Percentiles rank a stretch among this genome's conserved stretches.
phyloP scores from a whole-genome alignment of 106 monocot species.

The Dendrobium officinale region DNA sequence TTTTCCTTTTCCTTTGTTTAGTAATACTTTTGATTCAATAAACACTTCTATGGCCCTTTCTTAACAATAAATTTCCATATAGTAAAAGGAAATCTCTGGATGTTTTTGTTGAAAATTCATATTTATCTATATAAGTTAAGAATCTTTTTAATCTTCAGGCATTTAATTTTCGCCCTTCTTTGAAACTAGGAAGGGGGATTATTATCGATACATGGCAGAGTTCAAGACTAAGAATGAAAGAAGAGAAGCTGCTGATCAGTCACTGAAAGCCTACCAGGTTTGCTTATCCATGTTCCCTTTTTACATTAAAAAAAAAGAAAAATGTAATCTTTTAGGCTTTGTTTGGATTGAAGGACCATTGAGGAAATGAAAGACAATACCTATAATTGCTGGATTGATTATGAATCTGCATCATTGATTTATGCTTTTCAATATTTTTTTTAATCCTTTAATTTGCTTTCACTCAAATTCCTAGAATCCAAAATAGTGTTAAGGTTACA shows the following conservation, averaged over 20 bases:
- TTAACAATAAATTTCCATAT: neutral
- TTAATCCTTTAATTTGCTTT: neutral
- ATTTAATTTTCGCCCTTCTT: neutral
- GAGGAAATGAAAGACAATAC: neutral
- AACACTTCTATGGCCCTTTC: neutral
- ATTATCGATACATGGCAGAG: slow-evolving; percentile 35
- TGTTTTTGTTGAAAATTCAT: neutral
- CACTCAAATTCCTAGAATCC: neutral
- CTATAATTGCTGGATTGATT: neutral
- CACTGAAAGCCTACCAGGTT: slow-evolving; percentile 58
- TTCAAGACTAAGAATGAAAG: slow-evolving; percentile 48
- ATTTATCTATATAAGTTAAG: neutral
- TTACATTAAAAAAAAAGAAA: neutral
- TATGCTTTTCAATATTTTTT: neutral
- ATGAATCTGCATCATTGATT: neutral
- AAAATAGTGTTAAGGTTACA: neutral
- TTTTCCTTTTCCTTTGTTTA: neutral
- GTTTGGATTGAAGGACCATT: neutral
- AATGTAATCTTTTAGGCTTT: neutral
- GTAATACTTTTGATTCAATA: neutral
- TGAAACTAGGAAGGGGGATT: slow-evolving; percentile 23
- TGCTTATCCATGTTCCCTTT: neutral
- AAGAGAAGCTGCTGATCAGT: slow-evolving; percentile 51
- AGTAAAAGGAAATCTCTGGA: neutral
- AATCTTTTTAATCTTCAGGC: neutral